These are phyloP conservation scores for Neofusicoccum ribis DNA, from an alignment of 2,329 filamentous ascomycete species.

Conservation along the genomic window DNA sequence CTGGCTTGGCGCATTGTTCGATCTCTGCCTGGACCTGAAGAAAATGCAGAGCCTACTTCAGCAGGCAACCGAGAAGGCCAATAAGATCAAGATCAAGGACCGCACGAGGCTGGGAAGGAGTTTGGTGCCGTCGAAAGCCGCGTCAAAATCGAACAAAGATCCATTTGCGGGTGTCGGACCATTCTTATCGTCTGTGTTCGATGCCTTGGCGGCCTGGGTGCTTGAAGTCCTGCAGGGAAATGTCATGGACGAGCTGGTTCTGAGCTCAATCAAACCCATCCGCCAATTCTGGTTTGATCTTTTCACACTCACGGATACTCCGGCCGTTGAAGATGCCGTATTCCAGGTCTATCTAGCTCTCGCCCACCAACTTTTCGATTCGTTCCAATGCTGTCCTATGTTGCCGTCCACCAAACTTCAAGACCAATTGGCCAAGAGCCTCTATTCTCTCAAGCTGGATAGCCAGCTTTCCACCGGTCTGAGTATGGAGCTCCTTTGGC, in stretches of 20 bases:
- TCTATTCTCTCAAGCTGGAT: conserved; percentile 59
- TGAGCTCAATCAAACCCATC: conserved; percentile 29
- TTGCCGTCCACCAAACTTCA: conserved; percentile 28
- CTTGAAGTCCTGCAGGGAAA: background rate
- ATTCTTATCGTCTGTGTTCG: conserved; percentile 20
- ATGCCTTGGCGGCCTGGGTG: conserved; percentile 15
- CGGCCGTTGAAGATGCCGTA: conserved; percentile 51
- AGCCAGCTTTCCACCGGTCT: conserved; percentile 75
- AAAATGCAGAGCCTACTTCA: conserved; percentile 4
- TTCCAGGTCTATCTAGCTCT: conserved; percentile 56
- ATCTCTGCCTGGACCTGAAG: conserved; percentile 11
- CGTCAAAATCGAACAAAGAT: conserved; percentile 21
- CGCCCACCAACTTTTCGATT: conserved; percentile 25
- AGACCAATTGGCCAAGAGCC: conserved; percentile 29
- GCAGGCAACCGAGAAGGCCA: background rate
- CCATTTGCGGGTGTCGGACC: conserved; percentile 21
- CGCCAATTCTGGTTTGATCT: conserved; percentile 49
- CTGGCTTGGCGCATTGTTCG: conserved; percentile 16
- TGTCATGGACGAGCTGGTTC: conserved; percentile 5
- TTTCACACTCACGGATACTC: conserved; percentile 31
- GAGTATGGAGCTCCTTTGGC: conserved; percentile 80
- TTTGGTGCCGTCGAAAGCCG: conserved; percentile 16
- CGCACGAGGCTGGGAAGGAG: conserved; percentile 25
- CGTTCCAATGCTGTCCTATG: conserved; percentile 12
- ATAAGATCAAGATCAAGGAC: conserved; percentile 18